Percentiles rank a stretch among this genome's conserved stretches.
These are phyloP conservation scores for Clonostachys solani DNA, from an alignment of 2,329 filamentous ascomycete genomes.

Conservation along the genomic window DNA sequence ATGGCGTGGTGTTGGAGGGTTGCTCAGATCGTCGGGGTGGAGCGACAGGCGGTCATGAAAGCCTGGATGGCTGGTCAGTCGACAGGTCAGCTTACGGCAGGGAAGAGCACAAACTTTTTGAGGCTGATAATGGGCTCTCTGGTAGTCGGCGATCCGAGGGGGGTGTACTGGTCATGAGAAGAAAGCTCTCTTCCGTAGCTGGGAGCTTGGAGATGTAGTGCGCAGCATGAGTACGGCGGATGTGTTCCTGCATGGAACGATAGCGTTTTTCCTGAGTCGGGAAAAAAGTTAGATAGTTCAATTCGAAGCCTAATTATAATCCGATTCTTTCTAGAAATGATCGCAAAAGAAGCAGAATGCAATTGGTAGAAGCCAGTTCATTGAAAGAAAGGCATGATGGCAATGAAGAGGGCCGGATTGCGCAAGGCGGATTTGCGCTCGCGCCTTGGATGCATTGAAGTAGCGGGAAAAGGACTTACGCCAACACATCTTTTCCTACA, in stretches of 20 bases:
- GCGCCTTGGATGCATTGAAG: no score
- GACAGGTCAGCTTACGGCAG: constrained; percentile 8
- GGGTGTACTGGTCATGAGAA: constrained; percentile 90
- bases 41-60: constrained; percentile 61
- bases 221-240: constrained; percentile 92
- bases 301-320: no score
- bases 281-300: constrained; percentile 52
- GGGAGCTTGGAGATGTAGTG: constrained; percentile 98
- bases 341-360: no score
- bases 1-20: constrained; percentile 63
- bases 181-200: constrained; percentile 95
- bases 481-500: constrained; percentile 97
- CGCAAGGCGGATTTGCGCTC: no score
- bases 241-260: constrained; percentile 99
- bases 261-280: constrained; percentile 78
- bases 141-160: constrained; percentile 64
- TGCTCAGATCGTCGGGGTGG: constrained; percentile 62
- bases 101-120: constrained; percentile 20
- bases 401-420: no score
- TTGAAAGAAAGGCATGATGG: no score
- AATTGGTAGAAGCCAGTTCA: no score
- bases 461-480: constrained; percentile 59
- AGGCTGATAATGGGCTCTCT: constrained; percentile 21
- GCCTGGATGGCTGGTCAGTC: constrained; percentile 23
- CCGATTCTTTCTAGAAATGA: no score